Conservation (phyloP, 108 stramenopile species). For the Epipyxis sp. region DNA sequence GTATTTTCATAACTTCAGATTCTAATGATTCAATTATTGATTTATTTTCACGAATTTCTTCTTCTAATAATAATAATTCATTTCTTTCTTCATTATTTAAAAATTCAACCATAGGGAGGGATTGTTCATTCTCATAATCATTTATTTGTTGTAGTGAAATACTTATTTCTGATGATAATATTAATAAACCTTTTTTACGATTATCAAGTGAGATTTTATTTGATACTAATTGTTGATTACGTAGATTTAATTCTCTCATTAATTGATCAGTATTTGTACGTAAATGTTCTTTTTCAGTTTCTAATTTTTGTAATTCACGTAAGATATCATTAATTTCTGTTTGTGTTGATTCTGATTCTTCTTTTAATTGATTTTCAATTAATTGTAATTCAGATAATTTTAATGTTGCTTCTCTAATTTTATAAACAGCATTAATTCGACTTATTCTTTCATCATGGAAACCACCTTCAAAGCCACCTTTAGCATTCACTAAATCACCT, state of each 20-base stretch:
- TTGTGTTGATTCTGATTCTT: neutral
- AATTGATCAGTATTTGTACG: neutral
- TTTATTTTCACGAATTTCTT: neutral
- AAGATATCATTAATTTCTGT: neutral
- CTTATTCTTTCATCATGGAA: slow-evolving; percentile 48
- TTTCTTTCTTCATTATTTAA: neutral
- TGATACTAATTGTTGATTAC: neutral
- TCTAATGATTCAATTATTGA: too few species aligned
- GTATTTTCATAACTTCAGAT: neutral
- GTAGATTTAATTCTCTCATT: neutral
- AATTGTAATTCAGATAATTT: neutral
- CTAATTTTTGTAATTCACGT: neutral
- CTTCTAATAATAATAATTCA: neutral
- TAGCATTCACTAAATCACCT: slow-evolving; percentile 83
- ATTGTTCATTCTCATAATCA: neutral
- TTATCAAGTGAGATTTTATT: too few species aligned
- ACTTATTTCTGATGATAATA: too few species aligned
- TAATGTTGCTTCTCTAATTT: neutral
- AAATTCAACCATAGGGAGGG: neutral
- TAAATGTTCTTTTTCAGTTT: slow-evolving; percentile 13
- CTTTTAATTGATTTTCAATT: neutral
- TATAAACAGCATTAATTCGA: neutral
- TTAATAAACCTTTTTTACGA: too few species aligned
- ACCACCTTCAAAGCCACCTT: slow-evolving; percentile 86
- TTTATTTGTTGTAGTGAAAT: slow-evolving; percentile 12